Conservation (phyloP, 2,329 filamentous ascomycete genomes). For the Pseudogymnoascus sp. region DNA sequence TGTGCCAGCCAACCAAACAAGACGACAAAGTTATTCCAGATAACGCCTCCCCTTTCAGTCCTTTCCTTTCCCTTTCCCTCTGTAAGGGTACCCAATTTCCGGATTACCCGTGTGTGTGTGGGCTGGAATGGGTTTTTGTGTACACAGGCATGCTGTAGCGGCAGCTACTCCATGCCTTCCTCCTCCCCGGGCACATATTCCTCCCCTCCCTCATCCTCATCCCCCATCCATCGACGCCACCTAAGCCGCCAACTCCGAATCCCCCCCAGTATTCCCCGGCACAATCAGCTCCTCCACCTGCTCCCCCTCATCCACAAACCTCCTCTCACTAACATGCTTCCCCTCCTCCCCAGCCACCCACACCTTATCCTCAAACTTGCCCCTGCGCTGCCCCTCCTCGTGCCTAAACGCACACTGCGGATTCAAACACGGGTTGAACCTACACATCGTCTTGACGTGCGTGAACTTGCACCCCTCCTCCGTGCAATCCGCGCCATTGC, state of each 20-base stretch:
- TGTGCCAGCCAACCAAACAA: neutral
- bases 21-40: neutral
- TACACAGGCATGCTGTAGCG: neutral
- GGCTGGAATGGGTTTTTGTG: neutral
- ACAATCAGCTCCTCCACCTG: conserved; percentile 49
- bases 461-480: conserved; percentile 80
- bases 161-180: neutral
- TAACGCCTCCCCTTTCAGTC: neutral
- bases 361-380: conserved; percentile 77
- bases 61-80: neutral
- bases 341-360: conserved; percentile 61
- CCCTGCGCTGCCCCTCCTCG: conserved; percentile 76
- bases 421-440: conserved; percentile 86
- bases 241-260: neutral
- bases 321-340: conserved; percentile 76
- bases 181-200: neutral
- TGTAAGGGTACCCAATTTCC: neutral
- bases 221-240: neutral
- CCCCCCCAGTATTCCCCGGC: conserved; percentile 11
- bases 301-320: conserved; percentile 66
- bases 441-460: conserved; percentile 77
- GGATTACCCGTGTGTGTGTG: neutral
- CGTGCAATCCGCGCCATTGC: conserved; percentile 84
- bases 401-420: conserved; percentile 65
- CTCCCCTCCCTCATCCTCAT: neutral